These are phyloP conservation scores for Lupinus albus DNA, from an alignment of 306 rosid species.

Conservation along the genomic window DNA sequence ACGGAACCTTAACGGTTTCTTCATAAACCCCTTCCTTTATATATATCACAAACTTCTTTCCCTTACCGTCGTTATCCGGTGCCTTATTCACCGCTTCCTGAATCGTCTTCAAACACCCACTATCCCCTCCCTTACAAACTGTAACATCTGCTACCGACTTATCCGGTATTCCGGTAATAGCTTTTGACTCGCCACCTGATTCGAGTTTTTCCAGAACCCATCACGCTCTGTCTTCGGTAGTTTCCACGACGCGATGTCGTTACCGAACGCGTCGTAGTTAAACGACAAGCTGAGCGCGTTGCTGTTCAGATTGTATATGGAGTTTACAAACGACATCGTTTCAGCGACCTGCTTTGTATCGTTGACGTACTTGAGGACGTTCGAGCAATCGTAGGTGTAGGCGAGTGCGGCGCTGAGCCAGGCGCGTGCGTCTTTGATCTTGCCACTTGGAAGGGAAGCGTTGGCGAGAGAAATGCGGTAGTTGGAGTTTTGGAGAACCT, in stretches of 20 bases:
- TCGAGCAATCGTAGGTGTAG: constrained; percentile 84
- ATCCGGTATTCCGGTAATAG: constrained; percentile 38
- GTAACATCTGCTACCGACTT: constrained; percentile 51
- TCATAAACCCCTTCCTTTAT: constrained; percentile 75
- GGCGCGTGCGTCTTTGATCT: constrained; percentile 64
- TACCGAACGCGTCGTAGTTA: constrained; percentile 63
- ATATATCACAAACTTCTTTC: constrained; percentile 58
- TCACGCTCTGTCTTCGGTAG: constrained; percentile 69
- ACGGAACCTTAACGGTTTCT: constrained; percentile 73
- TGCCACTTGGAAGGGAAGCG: constrained; percentile 50
- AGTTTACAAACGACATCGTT: constrained; percentile 65
- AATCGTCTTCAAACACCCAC: constrained; percentile 55
- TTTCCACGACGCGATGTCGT: constrained; percentile 56
- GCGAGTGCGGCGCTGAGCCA: constrained; percentile 71
- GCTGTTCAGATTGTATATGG: constrained; percentile 50
- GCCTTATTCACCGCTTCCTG: constrained; percentile 79
- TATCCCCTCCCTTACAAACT: constrained; percentile 57
- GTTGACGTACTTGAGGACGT: constrained; percentile 74
- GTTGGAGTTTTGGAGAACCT: constrained; percentile 49
- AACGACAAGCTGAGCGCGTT: constrained; percentile 72
- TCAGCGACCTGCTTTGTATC: constrained; percentile 59
- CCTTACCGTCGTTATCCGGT: constrained; percentile 42
- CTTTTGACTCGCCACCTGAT: constrained; percentile 25
- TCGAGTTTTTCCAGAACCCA: constrained; percentile 60
- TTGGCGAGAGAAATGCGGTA: constrained; percentile 59